Evolutionary conservation across 2,329 filamentous ascomycete species (phyloP).

Genomic region (Lasiodiplodia citricola): DNA sequence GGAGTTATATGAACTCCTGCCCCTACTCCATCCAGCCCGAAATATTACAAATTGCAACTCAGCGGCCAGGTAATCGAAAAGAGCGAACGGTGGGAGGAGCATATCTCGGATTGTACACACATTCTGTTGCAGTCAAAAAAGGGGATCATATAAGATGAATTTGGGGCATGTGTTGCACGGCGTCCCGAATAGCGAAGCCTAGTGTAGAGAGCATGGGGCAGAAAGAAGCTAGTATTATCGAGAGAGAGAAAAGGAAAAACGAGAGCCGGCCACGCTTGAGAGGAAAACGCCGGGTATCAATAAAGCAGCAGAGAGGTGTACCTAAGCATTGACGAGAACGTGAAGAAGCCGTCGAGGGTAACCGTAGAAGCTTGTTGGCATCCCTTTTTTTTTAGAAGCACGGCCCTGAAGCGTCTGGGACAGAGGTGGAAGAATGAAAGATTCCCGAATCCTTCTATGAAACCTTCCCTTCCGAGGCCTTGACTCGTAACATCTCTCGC

Average conservation of each 20-base stretch:
- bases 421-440: not conserved
- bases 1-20: too few relatives aligned
- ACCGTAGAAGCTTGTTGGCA: not conserved
- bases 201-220: not conserved
- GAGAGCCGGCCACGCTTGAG: conserved; percentile 5
- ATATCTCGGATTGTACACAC: not conserved
- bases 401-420: not conserved
- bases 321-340: not conserved
- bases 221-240: conserved; percentile 5
- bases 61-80: not conserved
- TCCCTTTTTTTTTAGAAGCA: not conserved
- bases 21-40: too few relatives aligned
- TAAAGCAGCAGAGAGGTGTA: conserved; percentile 10
- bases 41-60: not conserved
- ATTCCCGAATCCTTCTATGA: not conserved
- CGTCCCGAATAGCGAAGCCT: not conserved
- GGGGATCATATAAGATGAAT: not conserved
- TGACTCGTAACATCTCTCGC: conserved; percentile 6
- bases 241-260: not conserved
- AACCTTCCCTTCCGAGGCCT: not conserved
- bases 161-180: not conserved
- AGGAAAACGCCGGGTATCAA: conserved; percentile 24
- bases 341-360: not conserved
- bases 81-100: not conserved
- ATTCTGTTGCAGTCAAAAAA: not conserved